phyloP scores from a whole-genome alignment of 73 alveolate genomes.

The Paramecium sexaurelia region DNA sequence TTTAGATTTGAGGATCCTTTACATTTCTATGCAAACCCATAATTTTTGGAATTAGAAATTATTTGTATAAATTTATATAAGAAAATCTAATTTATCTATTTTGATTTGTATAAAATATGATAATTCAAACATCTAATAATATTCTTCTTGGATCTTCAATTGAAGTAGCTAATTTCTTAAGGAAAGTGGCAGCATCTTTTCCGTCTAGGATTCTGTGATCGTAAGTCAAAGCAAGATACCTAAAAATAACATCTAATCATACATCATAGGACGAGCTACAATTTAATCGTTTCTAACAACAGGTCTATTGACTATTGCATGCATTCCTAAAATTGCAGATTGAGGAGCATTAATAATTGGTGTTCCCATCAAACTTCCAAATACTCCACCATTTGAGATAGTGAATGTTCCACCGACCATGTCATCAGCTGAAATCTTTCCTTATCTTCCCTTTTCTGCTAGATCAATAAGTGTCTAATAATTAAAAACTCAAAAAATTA shows the following conservation, averaged over 20 bases:
- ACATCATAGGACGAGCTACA: conserved; percentile 91
- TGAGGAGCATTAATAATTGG: conserved; percentile 92
- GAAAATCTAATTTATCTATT: neutral
- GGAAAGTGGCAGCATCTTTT: conserved; percentile 82
- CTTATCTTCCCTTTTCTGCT: conserved; percentile 86
- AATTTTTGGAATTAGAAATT: neutral
- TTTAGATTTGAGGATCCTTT: neutral
- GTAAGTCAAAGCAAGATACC: conserved; percentile 79
- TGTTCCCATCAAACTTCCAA: conserved; percentile 93
- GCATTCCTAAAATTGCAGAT: conserved; percentile 93
- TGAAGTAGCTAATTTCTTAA: conserved; percentile 67
- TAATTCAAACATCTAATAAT: conserved; percentile 59
- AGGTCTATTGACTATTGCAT: conserved; percentile 84
- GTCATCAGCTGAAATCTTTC: conserved; percentile 86
- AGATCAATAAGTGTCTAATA: conserved; percentile 55
- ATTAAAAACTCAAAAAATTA: neutral
- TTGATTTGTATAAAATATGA: neutral
- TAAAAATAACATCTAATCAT: neutral
- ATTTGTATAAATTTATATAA: neutral
- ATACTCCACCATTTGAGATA: conserved; percentile 90
- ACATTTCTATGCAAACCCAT: conserved; percentile 37
- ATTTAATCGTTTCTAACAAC: conserved; percentile 85
- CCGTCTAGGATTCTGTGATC: conserved; percentile 84
- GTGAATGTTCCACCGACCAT: conserved; percentile 93
- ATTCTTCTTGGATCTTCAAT: conserved; percentile 75